Conservation (phyloP, 257 asterid species). For the Capsicum chinense region DNA sequence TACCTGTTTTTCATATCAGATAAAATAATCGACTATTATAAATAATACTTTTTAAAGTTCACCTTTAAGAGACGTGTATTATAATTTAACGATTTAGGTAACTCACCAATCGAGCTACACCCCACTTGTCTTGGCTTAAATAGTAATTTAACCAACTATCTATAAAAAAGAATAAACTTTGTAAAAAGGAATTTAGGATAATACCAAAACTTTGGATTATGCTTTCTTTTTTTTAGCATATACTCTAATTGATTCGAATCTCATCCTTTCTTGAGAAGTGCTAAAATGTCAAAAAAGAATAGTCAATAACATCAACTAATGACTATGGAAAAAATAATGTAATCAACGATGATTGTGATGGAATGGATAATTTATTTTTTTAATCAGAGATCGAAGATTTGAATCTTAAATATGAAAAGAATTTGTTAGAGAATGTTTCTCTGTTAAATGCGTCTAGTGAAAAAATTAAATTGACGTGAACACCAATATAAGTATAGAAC, state of each 20-base stretch:
- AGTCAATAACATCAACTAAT: not conserved
- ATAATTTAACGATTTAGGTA: too few relatives aligned
- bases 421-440: too few relatives aligned
- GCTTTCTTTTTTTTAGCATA: slow-evolving; percentile 7
- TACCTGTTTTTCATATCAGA: too few relatives aligned
- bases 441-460: too few relatives aligned
- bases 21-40: too few relatives aligned
- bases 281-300: slow-evolving; percentile 16
- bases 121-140: not conserved
- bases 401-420: not conserved
- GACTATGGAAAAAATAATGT: not conserved
- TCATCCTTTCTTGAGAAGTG: not conserved
- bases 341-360: not conserved
- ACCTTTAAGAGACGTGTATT: too few relatives aligned
- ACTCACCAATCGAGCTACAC: too few relatives aligned
- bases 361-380: not conserved
- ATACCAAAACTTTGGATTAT: not conserved
- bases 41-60: too few relatives aligned
- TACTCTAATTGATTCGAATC: slow-evolving; percentile 42
- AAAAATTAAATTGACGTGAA: too few relatives aligned
- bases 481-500: too few relatives aligned
- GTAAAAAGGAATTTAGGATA: not conserved
- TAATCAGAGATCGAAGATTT: not conserved
- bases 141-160: not conserved
- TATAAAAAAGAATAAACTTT: not conserved